Percentiles rank a stretch among this genome's conserved stretches.
Evolutionary conservation across 306 rosid species (phyloP).

Genomic region (Styphnolobium japonicum): DNA sequence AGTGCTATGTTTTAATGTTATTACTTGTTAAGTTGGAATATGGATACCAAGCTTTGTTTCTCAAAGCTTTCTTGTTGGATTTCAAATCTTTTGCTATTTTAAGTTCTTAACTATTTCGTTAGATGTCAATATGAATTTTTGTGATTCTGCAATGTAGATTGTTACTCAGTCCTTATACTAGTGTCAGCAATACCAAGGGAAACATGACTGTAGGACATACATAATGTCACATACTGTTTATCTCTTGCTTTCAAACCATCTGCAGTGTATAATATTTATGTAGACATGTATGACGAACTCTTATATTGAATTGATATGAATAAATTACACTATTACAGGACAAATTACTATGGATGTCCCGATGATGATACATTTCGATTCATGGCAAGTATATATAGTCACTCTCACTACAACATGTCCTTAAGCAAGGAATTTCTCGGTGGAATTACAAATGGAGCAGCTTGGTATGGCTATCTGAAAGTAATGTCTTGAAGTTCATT

Average conservation of each 20-base stretch:
- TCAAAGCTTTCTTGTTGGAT: not conserved
- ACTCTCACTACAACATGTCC: constrained; percentile 89
- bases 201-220: not conserved
- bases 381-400: constrained; percentile 85
- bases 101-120: not conserved
- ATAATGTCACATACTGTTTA: not conserved
- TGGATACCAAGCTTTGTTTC: not conserved
- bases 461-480: constrained; percentile 58
- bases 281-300: not conserved
- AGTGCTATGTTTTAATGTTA: not conserved
- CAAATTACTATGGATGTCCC: constrained; percentile 74
- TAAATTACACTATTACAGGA: constrained; percentile 66
- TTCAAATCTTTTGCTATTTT: not conserved
- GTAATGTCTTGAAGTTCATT: constrained; percentile 17
- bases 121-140: not conserved
- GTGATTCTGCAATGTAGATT: not conserved
- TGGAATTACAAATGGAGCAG: constrained; percentile 91
- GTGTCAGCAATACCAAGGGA: not conserved
- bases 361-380: constrained; percentile 81
- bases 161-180: not conserved
- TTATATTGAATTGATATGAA: constrained; percentile 28
- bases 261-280: not conserved
- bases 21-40: not conserved
- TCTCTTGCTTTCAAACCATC: not conserved
- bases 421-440: constrained; percentile 71